Base-by-base conservation (phyloP, 176 grass and related monocot genomes). In the Oryza meridionalis region DNA sequence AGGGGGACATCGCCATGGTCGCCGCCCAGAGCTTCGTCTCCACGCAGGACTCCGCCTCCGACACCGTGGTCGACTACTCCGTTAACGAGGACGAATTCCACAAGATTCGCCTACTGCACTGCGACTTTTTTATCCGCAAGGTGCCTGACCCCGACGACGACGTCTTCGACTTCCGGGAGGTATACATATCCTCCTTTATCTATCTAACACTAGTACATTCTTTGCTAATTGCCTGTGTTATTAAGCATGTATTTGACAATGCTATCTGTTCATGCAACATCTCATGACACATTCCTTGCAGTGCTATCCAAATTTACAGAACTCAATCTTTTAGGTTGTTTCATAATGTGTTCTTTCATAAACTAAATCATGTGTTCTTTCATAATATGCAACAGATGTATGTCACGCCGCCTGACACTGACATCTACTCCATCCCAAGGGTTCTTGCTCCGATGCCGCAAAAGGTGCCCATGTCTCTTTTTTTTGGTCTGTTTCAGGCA, bases 31-130 rank as follows among this genome's bases (percentile, higher is more conserved):
- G 91, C 79, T 98, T 95, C 82, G 89, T 98, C 8, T 94, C 87
- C 77, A 98, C 91, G 26, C 82, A 89, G 66, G 93, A 87, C 0
- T 93, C 90, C 80, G 87, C 88, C 25, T 94, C 89, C 22, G 92
- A 98, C 26, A 95, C 91, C 53, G 89, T 98, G 7, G 95, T 94
- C 11, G 88, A 91, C 70, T 98, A 94, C 79, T 11, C 88, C 12
- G 87, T 98, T 38, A 83, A 95, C 55, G 96, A 98, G 85, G 90
- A 92, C n/a, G 96, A 98, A 76, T 95, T 98, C 67, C 93, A 98
- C 84, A 98, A 95, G 90, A 93, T 95, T 11, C 27, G 80, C 62
- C 93, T 98, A 12, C 81, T 93, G 22, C 86, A 93, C 68, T 95
- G 91, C 70, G 96, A 98, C 75, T 98, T 98, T 83, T 88, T 98